Percentiles rank a stretch among this genome's conserved stretches.
Evolutionary conservation across 2,329 filamentous ascomycete genomes (phyloP).

Genomic region (Botrytis fragariae): DNA sequence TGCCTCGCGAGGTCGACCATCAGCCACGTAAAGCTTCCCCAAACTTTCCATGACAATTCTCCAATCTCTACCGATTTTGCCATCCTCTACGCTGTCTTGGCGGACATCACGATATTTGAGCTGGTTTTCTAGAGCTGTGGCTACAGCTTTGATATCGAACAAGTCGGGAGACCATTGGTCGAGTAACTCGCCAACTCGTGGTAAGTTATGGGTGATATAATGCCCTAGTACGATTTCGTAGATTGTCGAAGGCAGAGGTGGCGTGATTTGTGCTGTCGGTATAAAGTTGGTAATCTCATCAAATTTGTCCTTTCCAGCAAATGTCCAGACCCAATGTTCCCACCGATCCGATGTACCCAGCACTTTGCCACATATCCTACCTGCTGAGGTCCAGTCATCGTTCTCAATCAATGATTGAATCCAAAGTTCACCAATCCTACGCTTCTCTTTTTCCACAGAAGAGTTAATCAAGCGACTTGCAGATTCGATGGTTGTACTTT

Average conservation of each 20-base stretch:
- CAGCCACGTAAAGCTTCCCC: conserved; percentile 79
- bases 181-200: conserved; percentile 72
- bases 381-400: conserved; percentile 74
- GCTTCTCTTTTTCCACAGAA: conserved; percentile 79
- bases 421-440: conserved; percentile 89
- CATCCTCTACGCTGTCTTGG: conserved; percentile 73
- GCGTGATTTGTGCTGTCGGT: conserved; percentile 71
- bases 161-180: conserved; percentile 82
- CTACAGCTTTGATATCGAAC: conserved; percentile 75
- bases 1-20: conserved; percentile 78
- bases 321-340: conserved; percentile 95
- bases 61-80: conserved; percentile 77
- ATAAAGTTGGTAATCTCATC: conserved; percentile 87
- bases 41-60: conserved; percentile 82
- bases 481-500: conserved; percentile 60
- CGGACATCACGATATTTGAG: conserved; percentile 72
- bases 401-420: conserved; percentile 77
- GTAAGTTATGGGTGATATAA: conserved; percentile 77
- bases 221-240: conserved; percentile 89
- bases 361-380: conserved; percentile 77
- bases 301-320: conserved; percentile 80
- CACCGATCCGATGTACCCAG: conserved; percentile 76
- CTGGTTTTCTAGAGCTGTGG: conserved; percentile 77
- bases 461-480: conserved; percentile 58
- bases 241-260: conserved; percentile 74